Percentiles rank a stretch among this genome's conserved stretches.
These are phyloP conservation scores for Casuarina glauca DNA, from an alignment of 306 rosid species.

Conservation along the genomic window DNA sequence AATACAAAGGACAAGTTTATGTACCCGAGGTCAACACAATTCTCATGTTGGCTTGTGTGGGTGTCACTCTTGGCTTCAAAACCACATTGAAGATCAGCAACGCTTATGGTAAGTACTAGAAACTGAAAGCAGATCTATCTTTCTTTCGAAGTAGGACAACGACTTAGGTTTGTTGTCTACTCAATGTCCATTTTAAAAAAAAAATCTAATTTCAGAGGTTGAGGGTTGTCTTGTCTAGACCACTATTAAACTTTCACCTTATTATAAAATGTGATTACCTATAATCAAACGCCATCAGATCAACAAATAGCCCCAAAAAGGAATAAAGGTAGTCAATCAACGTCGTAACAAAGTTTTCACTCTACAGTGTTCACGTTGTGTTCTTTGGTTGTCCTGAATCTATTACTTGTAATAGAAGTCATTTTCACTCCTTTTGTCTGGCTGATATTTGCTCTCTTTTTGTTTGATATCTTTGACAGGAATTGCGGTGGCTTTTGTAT, in stretches of 20 bases:
- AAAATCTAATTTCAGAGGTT: too few species aligned
- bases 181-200: neutral
- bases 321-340: neutral
- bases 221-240: neutral
- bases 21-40: slow-evolving; percentile 67
- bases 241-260: neutral
- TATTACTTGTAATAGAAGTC: too few species aligned
- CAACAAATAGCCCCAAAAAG: neutral
- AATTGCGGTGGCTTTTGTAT: slow-evolving; percentile 84
- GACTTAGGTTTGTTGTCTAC: neutral
- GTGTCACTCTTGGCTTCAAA: slow-evolving; percentile 56
- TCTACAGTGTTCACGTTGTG: neutral
- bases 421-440: neutral
- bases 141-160: neutral
- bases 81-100: slow-evolving; percentile 56
- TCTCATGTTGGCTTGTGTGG: slow-evolving; percentile 74
- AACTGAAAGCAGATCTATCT: neutral
- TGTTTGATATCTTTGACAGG: slow-evolving; percentile 36
- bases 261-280: neutral
- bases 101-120: slow-evolving; percentile 58
- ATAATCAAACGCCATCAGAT: neutral
- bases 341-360: neutral
- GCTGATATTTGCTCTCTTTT: neutral
- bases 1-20: slow-evolving; percentile 74
- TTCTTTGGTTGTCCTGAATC: neutral